Base-by-base conservation (phyloP, 2,329 filamentous ascomycete genomes). In the Endoconidiophora laricicola region DNA sequence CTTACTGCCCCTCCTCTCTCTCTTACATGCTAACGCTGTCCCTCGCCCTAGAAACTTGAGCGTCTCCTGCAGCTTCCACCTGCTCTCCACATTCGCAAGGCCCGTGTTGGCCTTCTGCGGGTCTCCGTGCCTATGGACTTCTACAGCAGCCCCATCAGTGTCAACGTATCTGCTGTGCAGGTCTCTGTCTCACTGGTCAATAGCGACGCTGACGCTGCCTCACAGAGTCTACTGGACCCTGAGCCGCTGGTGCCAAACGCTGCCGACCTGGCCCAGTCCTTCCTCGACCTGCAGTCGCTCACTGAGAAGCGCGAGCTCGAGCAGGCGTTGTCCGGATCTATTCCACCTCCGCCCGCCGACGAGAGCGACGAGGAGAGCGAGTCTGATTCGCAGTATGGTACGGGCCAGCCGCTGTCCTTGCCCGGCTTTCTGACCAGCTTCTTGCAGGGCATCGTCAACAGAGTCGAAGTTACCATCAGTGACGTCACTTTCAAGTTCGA, bases 111-210 rank as follows among this genome's bases (percentile, higher is more conserved):
- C 2, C 70, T 83, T 5, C 74, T 96, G 22, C 82, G 83, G 58
- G 69, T 95, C 49, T 93, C 83, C 6, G 74, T 96, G 46, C 86
- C 90, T 10, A 81, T 91, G 61, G 86, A 95, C 63, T 81, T 95
- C 56, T 87, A 88, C 63, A 82, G 79, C 48, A 88, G 82, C 57
- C 81, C 86, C 24, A 93, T 96, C 60, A 70, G 76, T 26, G 77
- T 90, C 58, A 84, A 94, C 60, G 73, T 90, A 20, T 79, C 90
- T 57, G 87, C 86, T 18, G 77, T 95, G 54, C 76, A 88, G 56
- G 73, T 93, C 29, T 74, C 79, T 53, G 60, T 85, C 22, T 72
- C 71, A 56, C 68, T 86, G n/a, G 42, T 50, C 18, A 48, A 48
- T 33, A 22, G 20, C 14, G 37, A 44, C 23, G 20, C 29, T 12